phyloP scores from a whole-genome alignment of 2,329 filamentous ascomycete genomes.

The Epichloe bromicola region DNA sequence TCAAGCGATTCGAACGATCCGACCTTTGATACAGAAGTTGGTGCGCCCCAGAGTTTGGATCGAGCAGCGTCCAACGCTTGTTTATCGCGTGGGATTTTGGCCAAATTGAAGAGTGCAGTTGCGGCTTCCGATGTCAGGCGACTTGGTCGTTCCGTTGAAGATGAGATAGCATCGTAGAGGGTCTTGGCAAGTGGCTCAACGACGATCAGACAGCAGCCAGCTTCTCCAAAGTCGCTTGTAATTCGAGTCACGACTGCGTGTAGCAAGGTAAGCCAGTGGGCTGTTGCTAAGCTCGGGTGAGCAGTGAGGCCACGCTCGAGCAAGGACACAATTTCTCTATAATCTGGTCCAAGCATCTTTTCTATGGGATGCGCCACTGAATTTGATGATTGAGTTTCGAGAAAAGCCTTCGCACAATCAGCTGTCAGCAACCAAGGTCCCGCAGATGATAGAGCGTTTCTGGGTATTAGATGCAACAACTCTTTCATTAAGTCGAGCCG shows the following conservation, averaged over 20 bases:
- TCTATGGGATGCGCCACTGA: slow-evolving; percentile 12
- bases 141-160: slow-evolving; percentile 5
- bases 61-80: slow-evolving; percentile 53
- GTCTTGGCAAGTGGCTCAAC: slow-evolving; percentile 57
- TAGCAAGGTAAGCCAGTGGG: slow-evolving; percentile 43
- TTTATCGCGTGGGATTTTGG: slow-evolving; percentile 44
- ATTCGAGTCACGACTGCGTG: slow-evolving; percentile 42
- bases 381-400: slow-evolving; percentile 20
- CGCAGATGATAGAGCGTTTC: slow-evolving; percentile 30
- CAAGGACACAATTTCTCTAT: slow-evolving; percentile 55
- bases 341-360: slow-evolving; percentile 49
- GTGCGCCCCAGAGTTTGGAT: slow-evolving; percentile 44
- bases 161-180: slow-evolving; percentile 24
- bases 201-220: slow-evolving; percentile 50
- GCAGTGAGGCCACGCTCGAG: slow-evolving; percentile 47
- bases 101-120: slow-evolving; percentile 26
- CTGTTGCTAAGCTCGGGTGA: slow-evolving; percentile 33
- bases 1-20: slow-evolving; percentile 52
- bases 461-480: slow-evolving; percentile 35
- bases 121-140: slow-evolving; percentile 23
- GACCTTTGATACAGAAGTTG: slow-evolving; percentile 14
- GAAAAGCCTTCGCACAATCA: slow-evolving; percentile 27
- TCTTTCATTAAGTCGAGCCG: slow-evolving; percentile 36
- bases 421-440: slow-evolving; percentile 40
- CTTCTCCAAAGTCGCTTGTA: slow-evolving; percentile 51